Percentiles rank a stretch among this genome's conserved stretches.
Evolutionary conservation across 495 filamentous ascomycete genomes (phyloP).

Genomic region (Cryomyces minteri): DNA sequence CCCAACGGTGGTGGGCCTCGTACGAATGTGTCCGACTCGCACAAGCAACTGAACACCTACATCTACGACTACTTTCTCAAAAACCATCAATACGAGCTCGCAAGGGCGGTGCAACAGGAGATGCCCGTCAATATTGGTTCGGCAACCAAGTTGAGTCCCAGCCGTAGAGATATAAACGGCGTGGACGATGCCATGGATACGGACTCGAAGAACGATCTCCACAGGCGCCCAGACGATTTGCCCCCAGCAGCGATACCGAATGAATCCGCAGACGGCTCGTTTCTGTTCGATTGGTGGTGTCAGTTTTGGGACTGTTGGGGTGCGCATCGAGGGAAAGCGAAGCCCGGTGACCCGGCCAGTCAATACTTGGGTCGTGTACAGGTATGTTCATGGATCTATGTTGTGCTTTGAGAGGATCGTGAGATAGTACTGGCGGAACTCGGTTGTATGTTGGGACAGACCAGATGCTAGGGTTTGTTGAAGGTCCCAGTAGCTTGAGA

Average conservation of each 20-base stretch:
- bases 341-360: conserved; percentile 11
- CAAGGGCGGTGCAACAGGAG: conserved; percentile 35
- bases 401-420: too few species aligned
- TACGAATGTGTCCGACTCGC: not conserved
- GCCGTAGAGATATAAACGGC: conserved; percentile 35
- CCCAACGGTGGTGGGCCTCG: not conserved
- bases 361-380: conserved; percentile 11
- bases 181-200: conserved; percentile 69
- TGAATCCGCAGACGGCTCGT: conserved; percentile 47
- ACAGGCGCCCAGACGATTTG: conserved; percentile 62
- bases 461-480: too few species aligned
- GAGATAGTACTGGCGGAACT: too few species aligned
- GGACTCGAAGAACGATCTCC: conserved; percentile 58
- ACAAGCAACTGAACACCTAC: conserved; percentile 56
- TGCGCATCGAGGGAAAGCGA: conserved; percentile 48
- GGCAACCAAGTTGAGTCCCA: conserved; percentile 12
- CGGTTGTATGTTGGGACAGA: too few species aligned
- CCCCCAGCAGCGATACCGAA: conserved; percentile 51
- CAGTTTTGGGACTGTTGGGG: conserved; percentile 91
- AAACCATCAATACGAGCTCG: conserved; percentile 62
- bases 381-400: conserved; percentile 8
- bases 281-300: conserved; percentile 88
- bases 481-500: too few species aligned
- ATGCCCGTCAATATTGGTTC: conserved; percentile 35
- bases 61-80: conserved; percentile 95